A percentile compares a stretch with the other conserved stretches of the same genome.
Evolutionary conservation across 108 stramenopile genomes (phyloP).

Genomic region (Fragilaria crotonensis): DNA sequence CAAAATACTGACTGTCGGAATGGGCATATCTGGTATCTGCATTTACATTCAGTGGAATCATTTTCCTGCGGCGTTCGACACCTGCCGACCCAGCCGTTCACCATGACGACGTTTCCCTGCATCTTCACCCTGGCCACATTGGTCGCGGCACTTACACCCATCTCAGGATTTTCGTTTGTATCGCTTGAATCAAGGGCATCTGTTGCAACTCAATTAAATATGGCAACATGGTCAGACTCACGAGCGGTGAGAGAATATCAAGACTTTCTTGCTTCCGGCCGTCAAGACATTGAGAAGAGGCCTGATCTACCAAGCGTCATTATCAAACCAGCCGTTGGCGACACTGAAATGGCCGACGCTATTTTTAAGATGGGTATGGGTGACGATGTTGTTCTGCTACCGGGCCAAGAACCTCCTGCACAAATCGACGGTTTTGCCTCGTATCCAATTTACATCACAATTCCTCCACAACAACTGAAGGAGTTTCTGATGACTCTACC

Average conservation of each 20-base stretch:
- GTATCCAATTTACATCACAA: conserved; percentile 71
- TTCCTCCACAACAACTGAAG: conserved; percentile 55
- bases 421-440: conserved; percentile 30
- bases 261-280: conserved; percentile 73
- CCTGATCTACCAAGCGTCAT: conserved; percentile 65
- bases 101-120: no score
- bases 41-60: no score
- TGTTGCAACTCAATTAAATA: conserved; percentile 4
- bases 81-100: no score
- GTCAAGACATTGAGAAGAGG: conserved; percentile 50
- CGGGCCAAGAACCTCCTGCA: conserved; percentile 41
- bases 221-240: conserved; percentile 45
- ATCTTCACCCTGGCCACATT: no score
- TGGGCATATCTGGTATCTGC: no score
- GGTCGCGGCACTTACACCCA: no score
- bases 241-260: conserved; percentile 57
- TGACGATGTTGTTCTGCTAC: conserved; percentile 54
- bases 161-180: no score
- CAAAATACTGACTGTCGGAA: no score
- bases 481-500: conserved; percentile 52
- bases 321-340: conserved; percentile 32
- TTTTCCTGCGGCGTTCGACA: no score
- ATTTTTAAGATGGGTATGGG: conserved; percentile 48
- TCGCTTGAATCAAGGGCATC: no score
- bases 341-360: conserved; percentile 39